Evolutionary conservation across 495 filamentous ascomycete species (phyloP).

Genomic region (Penicillium coffeae): DNA sequence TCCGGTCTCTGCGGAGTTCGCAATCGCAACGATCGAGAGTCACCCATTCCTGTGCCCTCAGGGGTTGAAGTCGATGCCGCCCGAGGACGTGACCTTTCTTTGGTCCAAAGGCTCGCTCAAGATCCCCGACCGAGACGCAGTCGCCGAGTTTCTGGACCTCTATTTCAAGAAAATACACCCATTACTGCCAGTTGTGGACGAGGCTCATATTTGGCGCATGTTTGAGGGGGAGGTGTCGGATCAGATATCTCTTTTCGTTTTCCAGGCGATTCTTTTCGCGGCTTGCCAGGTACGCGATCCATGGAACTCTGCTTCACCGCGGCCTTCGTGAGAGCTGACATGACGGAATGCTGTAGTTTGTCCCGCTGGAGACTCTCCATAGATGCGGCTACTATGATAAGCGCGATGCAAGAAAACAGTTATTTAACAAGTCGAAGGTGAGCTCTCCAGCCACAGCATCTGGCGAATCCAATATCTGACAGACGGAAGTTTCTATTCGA

Average conservation of each 20-base stretch:
- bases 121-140: constrained; percentile 32
- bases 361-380: constrained; percentile 35
- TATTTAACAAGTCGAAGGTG: constrained; percentile 44
- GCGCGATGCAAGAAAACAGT: constrained; percentile 35
- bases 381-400: constrained; percentile 41
- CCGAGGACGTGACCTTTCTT: constrained; percentile 43
- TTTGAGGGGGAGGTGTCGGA: constrained; percentile 18
- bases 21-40: constrained; percentile 15
- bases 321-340: no score
- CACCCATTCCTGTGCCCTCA: constrained; percentile 34
- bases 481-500: constrained; percentile 23
- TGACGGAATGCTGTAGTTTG: constrained; percentile 25
- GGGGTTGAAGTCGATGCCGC: constrained; percentile 32
- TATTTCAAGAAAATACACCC: constrained; percentile 50
- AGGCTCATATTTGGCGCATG: constrained; percentile 46
- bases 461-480: constrained; percentile 4
- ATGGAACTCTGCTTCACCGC: background rate
- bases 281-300: constrained; percentile 37
- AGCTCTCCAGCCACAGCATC: background rate
- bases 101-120: constrained; percentile 39
- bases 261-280: constrained; percentile 47
- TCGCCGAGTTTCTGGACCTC: constrained; percentile 42
- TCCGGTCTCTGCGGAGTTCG: background rate
- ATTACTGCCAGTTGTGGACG: constrained; percentile 42
- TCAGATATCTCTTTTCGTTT: constrained; percentile 44